Base-by-base conservation (phyloP, 2,329 filamentous ascomycete genomes). In the Ambrosiella xylebori region DNA sequence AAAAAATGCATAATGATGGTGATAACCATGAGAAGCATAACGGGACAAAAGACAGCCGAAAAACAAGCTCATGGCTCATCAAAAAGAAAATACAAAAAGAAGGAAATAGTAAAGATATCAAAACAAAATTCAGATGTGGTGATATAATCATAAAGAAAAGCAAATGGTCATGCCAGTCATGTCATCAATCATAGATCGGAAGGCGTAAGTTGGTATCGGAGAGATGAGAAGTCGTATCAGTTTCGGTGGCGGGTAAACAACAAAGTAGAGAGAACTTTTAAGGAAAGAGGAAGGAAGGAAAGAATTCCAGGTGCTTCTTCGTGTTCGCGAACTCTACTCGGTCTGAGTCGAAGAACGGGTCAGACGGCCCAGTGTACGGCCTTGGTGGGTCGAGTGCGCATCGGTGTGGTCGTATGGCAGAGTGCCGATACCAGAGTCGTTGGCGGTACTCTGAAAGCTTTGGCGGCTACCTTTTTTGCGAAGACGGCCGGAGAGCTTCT, bases 381-480 rank as follows among this genome's bases (percentile, higher is more conserved):
- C 17, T 38, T 56, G 59, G 15, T 36, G 53, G 44, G 54, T 19
- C 15, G 59, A 54, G 35, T 50, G 37, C 12, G 35, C 27, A 39
- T 61, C 59, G 13, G 56, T 39, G 52, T 38, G 12, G 53, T 61
- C 56, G 45, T 56, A 44, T 19, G 27, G 49, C 56, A 53, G 52
- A 40, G 52, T 58, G 47, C 59, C 59, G 59, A 61, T 61, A 39
- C 59, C 59, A 53, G 59, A 61, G 35, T 61, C 59, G 47, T 61
- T 61, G 35, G 59, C 27, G 39, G 54, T 47, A 47, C 59, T 57
- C 44, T 57, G 55, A 57, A 57, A 59, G 35, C 51, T 53, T 40
- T 52, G 47, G 47, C 45, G 54, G 19, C 44, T 58, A 27, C 51
- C 35, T 35, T 61, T 61, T 35, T 54, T 61, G 36, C 44, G 50